Evolutionary conservation across 371 early-diverging fungal genomes (phyloP).

Genomic region (Encephalitozoon hellem): DNA sequence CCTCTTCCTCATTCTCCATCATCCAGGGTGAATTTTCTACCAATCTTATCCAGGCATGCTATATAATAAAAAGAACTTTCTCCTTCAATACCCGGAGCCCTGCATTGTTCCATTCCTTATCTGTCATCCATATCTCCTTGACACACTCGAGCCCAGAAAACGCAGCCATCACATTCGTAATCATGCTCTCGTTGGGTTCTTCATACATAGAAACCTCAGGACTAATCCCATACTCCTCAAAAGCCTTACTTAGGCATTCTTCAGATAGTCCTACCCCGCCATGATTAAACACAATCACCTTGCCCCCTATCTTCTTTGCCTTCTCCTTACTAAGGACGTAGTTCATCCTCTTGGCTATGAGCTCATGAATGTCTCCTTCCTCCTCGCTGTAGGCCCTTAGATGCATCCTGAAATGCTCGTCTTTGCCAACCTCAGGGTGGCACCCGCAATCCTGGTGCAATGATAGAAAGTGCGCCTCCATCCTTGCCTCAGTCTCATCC

Average conservation of each 20-base stretch:
- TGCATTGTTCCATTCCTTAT: constrained; percentile 57
- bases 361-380: background rate
- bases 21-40: background rate
- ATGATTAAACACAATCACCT: background rate
- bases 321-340: constrained; percentile 23
- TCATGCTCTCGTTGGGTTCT: background rate
- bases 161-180: constrained; percentile 37
- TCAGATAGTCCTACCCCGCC: background rate
- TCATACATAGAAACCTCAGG: background rate
- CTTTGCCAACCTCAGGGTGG: background rate
- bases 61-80: constrained; percentile 60
- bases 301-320: constrained; percentile 2
- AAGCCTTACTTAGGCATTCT: background rate
- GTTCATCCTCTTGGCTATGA: background rate
- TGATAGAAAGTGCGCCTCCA: constrained; percentile 30
- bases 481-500: constrained; percentile 40
- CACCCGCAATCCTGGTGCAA: background rate
- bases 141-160: constrained; percentile 53
- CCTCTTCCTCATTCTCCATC: constrained; percentile 51
- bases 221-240: background rate
- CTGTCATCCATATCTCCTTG: constrained; percentile 60
- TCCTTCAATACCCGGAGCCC: constrained; percentile 60
- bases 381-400: background rate
- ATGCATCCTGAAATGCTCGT: background rate
- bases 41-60: background rate